phyloP scores from a whole-genome alignment of 345 rosid genomes.

The Eutrema heterophyllum region DNA sequence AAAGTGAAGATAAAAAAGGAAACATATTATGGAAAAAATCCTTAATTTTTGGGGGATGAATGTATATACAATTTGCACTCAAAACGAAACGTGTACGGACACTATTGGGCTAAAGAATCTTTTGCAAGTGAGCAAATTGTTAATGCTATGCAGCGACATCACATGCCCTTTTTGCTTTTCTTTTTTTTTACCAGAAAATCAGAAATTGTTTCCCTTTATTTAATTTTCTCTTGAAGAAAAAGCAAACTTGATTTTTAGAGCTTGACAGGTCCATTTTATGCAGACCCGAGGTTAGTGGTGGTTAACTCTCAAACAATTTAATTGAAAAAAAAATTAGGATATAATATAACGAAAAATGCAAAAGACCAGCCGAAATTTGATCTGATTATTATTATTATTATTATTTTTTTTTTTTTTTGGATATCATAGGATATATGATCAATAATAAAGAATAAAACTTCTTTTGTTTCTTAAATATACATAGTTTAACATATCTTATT shows the following conservation, averaged over 20 bases:
- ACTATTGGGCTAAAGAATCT: slow-evolving; percentile 21
- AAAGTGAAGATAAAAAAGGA: slow-evolving; percentile 20
- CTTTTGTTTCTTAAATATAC: background rate
- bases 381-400: no score
- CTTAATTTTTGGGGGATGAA: background rate
- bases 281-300: background rate
- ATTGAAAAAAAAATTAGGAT: background rate
- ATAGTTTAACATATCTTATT: no score
- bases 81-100: slow-evolving; percentile 29
- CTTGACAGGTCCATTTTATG: slow-evolving; percentile 5
- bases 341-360: background rate
- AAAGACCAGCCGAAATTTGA: background rate
- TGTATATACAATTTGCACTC: slow-evolving; percentile 11
- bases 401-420: background rate
- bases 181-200: background rate
- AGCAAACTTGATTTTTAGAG: slow-evolving; percentile 5
- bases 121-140: slow-evolving; percentile 32
- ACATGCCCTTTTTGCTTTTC: slow-evolving; percentile 6
- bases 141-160: slow-evolving; percentile 16
- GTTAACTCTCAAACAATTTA: background rate
- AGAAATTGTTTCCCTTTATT: background rate
- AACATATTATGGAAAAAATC: background rate
- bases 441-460: background rate
- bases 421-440: background rate
- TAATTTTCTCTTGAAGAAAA: background rate